Evolutionary conservation across 2,329 filamentous ascomycete genomes (phyloP).

Genomic region (Bipolaris bicolor): DNA sequence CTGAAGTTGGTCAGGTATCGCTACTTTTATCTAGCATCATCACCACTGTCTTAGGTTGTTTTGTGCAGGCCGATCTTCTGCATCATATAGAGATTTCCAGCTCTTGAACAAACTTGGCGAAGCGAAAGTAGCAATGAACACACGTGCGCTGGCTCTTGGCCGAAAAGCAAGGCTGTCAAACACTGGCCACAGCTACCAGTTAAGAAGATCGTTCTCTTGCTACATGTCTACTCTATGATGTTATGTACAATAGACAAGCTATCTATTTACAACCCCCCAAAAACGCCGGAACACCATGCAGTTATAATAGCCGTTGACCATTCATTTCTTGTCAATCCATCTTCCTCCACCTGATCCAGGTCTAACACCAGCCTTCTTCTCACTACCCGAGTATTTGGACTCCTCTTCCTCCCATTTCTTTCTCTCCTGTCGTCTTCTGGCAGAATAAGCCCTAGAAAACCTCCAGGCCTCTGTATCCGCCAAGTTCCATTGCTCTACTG

Average conservation of each 20-base stretch:
- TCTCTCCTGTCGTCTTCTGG: constrained; percentile 67
- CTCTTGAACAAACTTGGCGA: neutral
- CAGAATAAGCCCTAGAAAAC: constrained; percentile 72
- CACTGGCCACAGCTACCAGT: neutral
- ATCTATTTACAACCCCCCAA: neutral
- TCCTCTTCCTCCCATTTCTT: constrained; percentile 74
- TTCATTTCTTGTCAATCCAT: constrained; percentile 36
- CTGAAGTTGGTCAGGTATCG: too few relatives aligned
- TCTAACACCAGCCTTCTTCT: constrained; percentile 60
- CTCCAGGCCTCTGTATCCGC: constrained; percentile 80
- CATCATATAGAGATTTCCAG: neutral
- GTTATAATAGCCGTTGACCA: neutral
- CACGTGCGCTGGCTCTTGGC: too few relatives aligned
- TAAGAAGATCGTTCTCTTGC: neutral
- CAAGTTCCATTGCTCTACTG: constrained; percentile 61
- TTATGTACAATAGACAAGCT: neutral
- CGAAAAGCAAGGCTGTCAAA: neutral
- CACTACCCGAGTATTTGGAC: constrained; percentile 66
- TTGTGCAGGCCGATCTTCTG: too few relatives aligned
- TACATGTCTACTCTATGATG: neutral
- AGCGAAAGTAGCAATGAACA: neutral
- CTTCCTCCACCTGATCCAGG: constrained; percentile 41
- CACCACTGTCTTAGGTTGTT: too few relatives aligned
- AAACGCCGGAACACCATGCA: constrained; percentile 4
- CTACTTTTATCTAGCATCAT: too few relatives aligned